Evolutionary conservation across 257 asterid species (phyloP), one percentile per base, ranked within the genome.

Genomic region (Primulina eburnea): DNA sequence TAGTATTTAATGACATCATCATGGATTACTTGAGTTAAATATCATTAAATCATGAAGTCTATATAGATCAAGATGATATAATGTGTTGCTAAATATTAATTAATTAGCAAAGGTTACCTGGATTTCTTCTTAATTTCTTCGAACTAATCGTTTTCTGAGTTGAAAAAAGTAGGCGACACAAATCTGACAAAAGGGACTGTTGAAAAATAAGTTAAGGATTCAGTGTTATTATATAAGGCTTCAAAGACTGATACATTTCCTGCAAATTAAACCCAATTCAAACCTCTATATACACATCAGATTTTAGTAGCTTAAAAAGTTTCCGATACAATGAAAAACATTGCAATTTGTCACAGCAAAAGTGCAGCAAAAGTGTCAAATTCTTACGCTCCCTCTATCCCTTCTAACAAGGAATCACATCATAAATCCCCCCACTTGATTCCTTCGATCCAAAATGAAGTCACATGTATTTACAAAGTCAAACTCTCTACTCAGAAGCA

Each of bases 321-420:
- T 66, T 18, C 16, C 0, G 4, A 33, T 16, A 73, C 50, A n/a
- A 92, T 92, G 98, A 92, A 85, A 72, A 86, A 73, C 74, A 77
- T 92, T 43, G 82, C 91, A 43, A 62, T 75, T 21, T 92, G 98
- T 71, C 85, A 90, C 73, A 75, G 80, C 77, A 90, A 92, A 33
- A 85, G 84, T 60, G 96, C 97, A 28, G 77, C 88, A 37, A 85
- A 88, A 64, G 87, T 90, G 10, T 85, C 98, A 9, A 87, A 84
- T 79, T 81, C 97, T 1, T 88, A 89, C 57, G 83, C 96, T 72
- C 82, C 92, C 0, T 84, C 86, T 8, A 38, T 14, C 24, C 81
- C 86, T 50, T 76, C 87, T 4, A 79, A 76, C 56, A 84, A 68
- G 63, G 76, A 9, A 38, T 9, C 47, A 38, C 14, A 75, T 38